Evolutionary conservation across 306 rosid species (phyloP).

Genomic region (Cicer chorassanicum): DNA sequence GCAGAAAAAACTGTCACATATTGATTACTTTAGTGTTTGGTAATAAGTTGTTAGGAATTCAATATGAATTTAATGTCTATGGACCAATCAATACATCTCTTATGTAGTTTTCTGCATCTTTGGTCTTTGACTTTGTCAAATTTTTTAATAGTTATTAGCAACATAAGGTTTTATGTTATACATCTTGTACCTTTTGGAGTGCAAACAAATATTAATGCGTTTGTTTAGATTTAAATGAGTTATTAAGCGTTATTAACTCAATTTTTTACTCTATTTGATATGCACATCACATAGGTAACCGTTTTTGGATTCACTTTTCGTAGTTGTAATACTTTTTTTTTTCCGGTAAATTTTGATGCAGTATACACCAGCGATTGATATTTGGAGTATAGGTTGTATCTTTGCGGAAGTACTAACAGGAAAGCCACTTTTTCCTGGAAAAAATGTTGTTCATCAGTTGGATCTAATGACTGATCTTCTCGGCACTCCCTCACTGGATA

Average conservation of each 20-base stretch:
- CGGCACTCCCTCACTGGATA: constrained; percentile 90
- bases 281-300: neutral
- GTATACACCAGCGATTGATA: constrained; percentile 98
- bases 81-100: too few relatives aligned
- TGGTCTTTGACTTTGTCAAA: neutral
- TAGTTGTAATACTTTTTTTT: neutral
- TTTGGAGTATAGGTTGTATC: constrained; percentile 98
- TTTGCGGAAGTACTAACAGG: constrained; percentile 93
- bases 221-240: neutral
- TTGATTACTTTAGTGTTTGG: neutral
- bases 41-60: too few relatives aligned
- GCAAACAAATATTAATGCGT: neutral
- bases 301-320: constrained; percentile 5
- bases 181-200: neutral
- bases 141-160: neutral
- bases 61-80: too few relatives aligned
- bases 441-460: constrained; percentile 96
- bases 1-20: neutral
- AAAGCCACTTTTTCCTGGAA: constrained; percentile 97
- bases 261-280: constrained; percentile 14
- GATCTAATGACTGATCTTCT: constrained; percentile 97
- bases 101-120: neutral
- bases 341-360: constrained; percentile 48
- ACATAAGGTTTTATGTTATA: neutral
- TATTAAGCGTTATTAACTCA: neutral